Percentiles rank a stretch among this genome's conserved stretches.
Conservation (phyloP, 176 grass and related monocot genomes). For the Cymbopogon citratus region DNA sequence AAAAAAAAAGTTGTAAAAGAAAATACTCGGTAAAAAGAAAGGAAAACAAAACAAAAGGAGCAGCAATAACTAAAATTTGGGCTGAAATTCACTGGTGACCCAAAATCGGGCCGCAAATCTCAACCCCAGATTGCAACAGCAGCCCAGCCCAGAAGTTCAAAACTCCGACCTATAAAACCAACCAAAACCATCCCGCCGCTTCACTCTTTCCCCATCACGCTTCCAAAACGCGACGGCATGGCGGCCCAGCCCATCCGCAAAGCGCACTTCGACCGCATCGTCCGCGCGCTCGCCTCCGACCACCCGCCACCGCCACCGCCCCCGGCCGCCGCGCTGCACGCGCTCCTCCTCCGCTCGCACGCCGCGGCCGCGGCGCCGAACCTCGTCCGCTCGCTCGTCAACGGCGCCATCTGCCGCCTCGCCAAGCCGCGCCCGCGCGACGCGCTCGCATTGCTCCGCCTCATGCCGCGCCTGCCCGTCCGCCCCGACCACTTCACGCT, state of each 20-base stretch:
- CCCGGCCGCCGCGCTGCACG: slow-evolving; percentile 45
- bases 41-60: background rate
- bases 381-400: slow-evolving; percentile 25
- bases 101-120: background rate
- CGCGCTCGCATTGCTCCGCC: slow-evolving; percentile 43
- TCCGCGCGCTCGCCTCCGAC: slow-evolving; percentile 31
- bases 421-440: slow-evolving; percentile 39
- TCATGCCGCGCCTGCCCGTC: slow-evolving; percentile 53
- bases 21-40: background rate
- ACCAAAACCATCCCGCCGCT: background rate
- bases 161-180: background rate
- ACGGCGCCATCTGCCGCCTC: slow-evolving; percentile 40
- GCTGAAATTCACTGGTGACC: background rate
- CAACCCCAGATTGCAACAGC: background rate
- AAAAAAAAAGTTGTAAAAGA: background rate
- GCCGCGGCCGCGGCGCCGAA: background rate
- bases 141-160: background rate
- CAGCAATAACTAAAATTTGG: background rate
- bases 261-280: slow-evolving; percentile 7
- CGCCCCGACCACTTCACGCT: slow-evolving; percentile 52
- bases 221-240: slow-evolving; percentile 2
- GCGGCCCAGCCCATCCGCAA: slow-evolving; percentile 7
- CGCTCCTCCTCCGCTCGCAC: slow-evolving; percentile 42
- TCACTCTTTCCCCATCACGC: background rate
- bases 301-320: slow-evolving; percentile 9